A percentile compares a stretch with the other conserved stretches of the same genome.
These are phyloP conservation scores for Pelargonium cotyledonis DNA, from an alignment of 441 rosid species.

Conservation along the genomic window DNA sequence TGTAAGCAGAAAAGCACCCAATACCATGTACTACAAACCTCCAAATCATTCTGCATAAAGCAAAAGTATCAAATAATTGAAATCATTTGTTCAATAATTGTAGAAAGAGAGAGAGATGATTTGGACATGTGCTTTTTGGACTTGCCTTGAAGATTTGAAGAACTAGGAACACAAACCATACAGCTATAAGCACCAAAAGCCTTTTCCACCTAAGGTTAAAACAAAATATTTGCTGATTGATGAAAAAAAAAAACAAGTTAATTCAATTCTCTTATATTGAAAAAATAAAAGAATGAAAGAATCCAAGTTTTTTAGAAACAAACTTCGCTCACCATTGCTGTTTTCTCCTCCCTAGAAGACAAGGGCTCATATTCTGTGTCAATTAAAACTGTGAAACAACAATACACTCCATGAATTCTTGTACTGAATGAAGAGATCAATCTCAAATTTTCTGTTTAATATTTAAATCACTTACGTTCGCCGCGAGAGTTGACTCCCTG, in stretches of 20 bases:
- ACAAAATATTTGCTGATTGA: slow-evolving; percentile 39
- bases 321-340: slow-evolving; percentile 44
- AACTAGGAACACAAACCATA: slow-evolving; percentile 53
- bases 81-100: slow-evolving; percentile 36
- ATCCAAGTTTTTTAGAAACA: not conserved
- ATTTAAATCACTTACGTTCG: not conserved
- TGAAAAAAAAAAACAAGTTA: not conserved
- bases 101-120: slow-evolving; percentile 6
- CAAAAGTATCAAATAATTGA: slow-evolving; percentile 33
- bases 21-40: slow-evolving; percentile 59
- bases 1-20: slow-evolving; percentile 78
- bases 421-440: not conserved
- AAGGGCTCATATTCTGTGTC: slow-evolving; percentile 68
- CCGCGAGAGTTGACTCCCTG: not conserved
- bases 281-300: no score
- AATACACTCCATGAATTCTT: not conserved
- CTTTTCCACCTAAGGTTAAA: slow-evolving; percentile 55
- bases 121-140: slow-evolving; percentile 1
- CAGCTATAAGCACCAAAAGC: slow-evolving; percentile 55
- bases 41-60: slow-evolving; percentile 57
- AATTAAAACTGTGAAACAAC: slow-evolving; percentile 46
- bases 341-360: slow-evolving; percentile 59
- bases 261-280: slow-evolving; percentile 10
- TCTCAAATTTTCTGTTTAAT: not conserved
- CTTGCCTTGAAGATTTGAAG: slow-evolving; percentile 57